Evolutionary conservation across 352 stramenopile species (phyloP).

Genomic region (Pelagophyceae sp.): DNA sequence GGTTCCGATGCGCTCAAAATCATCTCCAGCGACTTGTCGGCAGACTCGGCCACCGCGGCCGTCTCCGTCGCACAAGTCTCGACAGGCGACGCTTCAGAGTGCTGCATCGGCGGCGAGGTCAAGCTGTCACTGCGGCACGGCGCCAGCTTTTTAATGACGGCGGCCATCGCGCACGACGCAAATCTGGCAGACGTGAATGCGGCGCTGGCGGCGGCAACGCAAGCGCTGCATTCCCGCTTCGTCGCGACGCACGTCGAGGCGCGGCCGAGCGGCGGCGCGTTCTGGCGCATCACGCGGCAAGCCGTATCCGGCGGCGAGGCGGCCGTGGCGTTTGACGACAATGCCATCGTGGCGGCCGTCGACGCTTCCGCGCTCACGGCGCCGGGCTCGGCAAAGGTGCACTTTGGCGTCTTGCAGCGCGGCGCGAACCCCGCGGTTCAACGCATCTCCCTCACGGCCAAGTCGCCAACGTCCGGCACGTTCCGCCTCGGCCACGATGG

Average conservation of each 20-base stretch:
- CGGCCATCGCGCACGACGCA: neutral
- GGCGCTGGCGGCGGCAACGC: neutral
- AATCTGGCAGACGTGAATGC: neutral
- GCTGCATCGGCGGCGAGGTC: neutral
- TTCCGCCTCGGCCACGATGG: conserved; percentile 23
- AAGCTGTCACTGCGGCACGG: neutral
- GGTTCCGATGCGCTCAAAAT: neutral
- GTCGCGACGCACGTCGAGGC: neutral
- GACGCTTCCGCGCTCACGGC: neutral
- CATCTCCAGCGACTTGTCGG: neutral
- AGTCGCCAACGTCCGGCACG: neutral
- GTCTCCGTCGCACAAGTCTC: neutral
- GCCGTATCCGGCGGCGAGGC: neutral
- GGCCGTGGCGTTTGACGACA: neutral
- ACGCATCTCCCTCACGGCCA: conserved; percentile 9
- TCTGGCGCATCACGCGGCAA: neutral
- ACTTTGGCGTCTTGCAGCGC: neutral
- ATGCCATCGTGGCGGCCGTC: neutral
- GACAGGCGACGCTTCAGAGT: neutral
- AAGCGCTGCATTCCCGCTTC: no score
- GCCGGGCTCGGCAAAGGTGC: neutral
- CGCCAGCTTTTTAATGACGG: neutral
- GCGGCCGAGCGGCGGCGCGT: neutral
- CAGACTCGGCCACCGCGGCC: neutral
- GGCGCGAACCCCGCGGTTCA: conserved; percentile 11